Evolutionary conservation across 352 stramenopile species (phyloP), one percentile per base, ranked within the genome.

Genomic region (Phytophthora constricta): DNA sequence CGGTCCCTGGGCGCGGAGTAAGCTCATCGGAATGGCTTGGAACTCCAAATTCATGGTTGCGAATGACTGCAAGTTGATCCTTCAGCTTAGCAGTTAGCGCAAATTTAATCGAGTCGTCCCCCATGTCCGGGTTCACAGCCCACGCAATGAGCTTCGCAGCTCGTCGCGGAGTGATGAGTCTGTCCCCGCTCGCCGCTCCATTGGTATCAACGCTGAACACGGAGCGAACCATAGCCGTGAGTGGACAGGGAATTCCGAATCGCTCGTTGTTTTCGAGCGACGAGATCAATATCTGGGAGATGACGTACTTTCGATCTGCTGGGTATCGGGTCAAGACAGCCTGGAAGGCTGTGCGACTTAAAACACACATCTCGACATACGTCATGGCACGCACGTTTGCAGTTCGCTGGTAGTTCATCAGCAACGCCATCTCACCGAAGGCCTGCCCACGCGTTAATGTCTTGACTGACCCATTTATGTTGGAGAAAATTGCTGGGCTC

Each of bases 341-440:
- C 28, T 81, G 72, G 39, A 86, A 86, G 2, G 62, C 56, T 0
- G 53, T 57, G 37, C 75, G 70, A 33, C 58, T 61, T 27, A 86
- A 61, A 11, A 86, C 73, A 11, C 77, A 81, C 72, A 86, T 82
- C 45, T 84, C 74, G 14, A 82, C 71, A 23, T 80, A 80, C 25
- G 76, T 80, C 33, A 77, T 66, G 0, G 76, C 76, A 1, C 76
- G 71, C 0, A 80, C 74, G 26, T 80, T 84, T 31, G 67, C 69
- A 11, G 72, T 84, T 23, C 73, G 72, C 19, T 74, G 46, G 47
- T 79, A 83, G 48, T 86, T 76, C 51, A 86, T 77, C 2, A 89
- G 42, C 43, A 89, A 66, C 5, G 68, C 71, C 46, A 87, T 80
- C 46, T 86, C 78, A 14, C 78, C 81, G 39, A 88, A 84, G 14